phyloP scores from a whole-genome alignment of 1,284 basidiomycete genomes.

The Schizophyllum amplum region DNA sequence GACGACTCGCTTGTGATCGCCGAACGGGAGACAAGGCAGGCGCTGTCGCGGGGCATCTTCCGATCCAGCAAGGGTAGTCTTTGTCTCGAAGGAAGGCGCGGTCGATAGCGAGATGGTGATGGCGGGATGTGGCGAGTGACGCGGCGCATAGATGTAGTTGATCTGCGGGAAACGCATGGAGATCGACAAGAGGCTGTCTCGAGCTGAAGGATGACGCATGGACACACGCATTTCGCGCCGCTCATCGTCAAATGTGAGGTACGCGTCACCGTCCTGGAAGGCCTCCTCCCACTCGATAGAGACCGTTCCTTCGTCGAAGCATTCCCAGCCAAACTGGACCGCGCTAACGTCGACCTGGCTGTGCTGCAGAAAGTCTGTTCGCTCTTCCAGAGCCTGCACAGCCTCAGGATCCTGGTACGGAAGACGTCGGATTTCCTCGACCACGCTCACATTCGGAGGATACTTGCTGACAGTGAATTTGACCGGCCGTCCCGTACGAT shows the following conservation, averaged over 20 bases:
- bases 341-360: slow-evolving; percentile 3
- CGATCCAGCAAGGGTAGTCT: no score
- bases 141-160: slow-evolving; percentile 27
- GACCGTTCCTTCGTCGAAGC: slow-evolving; percentile 28
- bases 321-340: slow-evolving; percentile 49
- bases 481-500: not conserved
- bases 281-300: slow-evolving; percentile 48
- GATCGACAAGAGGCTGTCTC: slow-evolving; percentile 15
- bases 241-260: not conserved
- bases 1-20: slow-evolving; percentile 27
- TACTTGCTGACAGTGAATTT: not conserved
- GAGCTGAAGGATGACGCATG: not conserved
- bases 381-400: not conserved
- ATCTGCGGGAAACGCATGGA: slow-evolving; percentile 42
- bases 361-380: not conserved
- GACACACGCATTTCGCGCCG: not conserved
- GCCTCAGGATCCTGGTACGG: not conserved
- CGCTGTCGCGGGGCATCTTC: slow-evolving; percentile 16
- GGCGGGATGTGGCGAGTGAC: slow-evolving; percentile 20
- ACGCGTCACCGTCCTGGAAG: not conserved
- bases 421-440: not conserved
- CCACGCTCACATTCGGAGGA: not conserved
- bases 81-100: slow-evolving; percentile 41
- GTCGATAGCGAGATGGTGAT: slow-evolving; percentile 34
- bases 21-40: slow-evolving; percentile 25